Evolutionary conservation across 345 rosid species (phyloP), one percentile per base, ranked within the genome.

Genomic region (Lagerstroemia speciosa): DNA sequence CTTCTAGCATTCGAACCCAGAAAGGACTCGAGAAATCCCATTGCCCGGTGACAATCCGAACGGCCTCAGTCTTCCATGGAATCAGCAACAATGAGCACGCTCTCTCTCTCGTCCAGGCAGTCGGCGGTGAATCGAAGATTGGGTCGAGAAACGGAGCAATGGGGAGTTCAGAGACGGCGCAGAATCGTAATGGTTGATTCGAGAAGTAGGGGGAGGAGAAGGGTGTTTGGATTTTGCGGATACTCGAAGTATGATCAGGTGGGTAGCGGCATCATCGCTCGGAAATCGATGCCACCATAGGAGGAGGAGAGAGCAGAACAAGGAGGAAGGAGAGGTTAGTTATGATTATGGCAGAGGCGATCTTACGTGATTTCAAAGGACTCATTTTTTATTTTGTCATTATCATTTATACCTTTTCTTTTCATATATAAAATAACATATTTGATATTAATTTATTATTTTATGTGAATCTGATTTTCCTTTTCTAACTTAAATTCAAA

Each of bases 21-120:
- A 34, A 73, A 62, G 16, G 76, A 68, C 8, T 62, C 71, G 62
- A 67, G 36, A 30, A 73, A 41, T 32, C 76, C 76, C 71, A 67
- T 37, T 27, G 34, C 36, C 27, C 45, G 43, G 38, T 57, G 26
- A 20, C 48, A 30, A 36, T 26, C 12, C 29, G 64, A 66, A 40
- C 77, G 29, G 61, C 64, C 65, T 75, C 45, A 62, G 43, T 24
- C 48, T 15, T 29, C 45, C 46, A 7, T 6, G 20, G 30, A 12
- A 31, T 32, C 46, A 36, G 46, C 41, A 12, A 32, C 67, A 38
- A 65, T 9, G 31, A 34, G 11, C 66, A 63, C 33, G 3, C 5
- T 61, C 10, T 66, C 69, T 66, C 8, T 48, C 22, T 20, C 6
- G 9, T 48, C 24, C 7, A n/a, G 53, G 53, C 1, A 48, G 8